Percentiles rank a stretch among this genome's conserved stretches.
These are phyloP conservation scores for Xanthoconium separans DNA, from an alignment of 1,284 basidiomycete species.

Conservation along the genomic window DNA sequence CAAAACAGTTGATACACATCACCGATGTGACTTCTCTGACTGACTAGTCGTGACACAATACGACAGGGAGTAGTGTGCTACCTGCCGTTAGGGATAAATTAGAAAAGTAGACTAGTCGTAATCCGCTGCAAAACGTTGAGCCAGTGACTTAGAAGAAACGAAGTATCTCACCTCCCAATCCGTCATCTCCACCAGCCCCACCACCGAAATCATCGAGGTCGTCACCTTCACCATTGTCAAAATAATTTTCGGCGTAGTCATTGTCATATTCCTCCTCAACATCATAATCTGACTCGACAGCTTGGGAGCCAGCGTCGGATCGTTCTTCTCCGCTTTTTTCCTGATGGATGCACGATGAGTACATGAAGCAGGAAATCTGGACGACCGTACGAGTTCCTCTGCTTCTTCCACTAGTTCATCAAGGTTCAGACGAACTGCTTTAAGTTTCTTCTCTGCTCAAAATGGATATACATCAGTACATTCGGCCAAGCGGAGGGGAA, in stretches of 20 bases:
- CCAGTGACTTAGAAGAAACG: background rate
- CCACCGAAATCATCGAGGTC: constrained; percentile 73
- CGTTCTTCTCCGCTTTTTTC: constrained; percentile 65
- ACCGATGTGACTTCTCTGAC: background rate
- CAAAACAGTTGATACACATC: background rate
- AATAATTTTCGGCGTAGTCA: constrained; percentile 83
- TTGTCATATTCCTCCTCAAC: constrained; percentile 85
- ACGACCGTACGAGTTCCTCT: constrained; percentile 53
- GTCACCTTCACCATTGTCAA: constrained; percentile 80
- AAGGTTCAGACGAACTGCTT: constrained; percentile 53
- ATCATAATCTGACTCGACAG: constrained; percentile 69
- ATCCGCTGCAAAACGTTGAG: constrained; percentile 12
- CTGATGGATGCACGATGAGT: constrained; percentile 32
- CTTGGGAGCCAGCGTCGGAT: constrained; percentile 64
- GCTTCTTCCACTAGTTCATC: constrained; percentile 65
- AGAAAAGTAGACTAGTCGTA: constrained; percentile 23
- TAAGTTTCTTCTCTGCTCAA: constrained; percentile 36
- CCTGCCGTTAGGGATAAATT: constrained; percentile 5
- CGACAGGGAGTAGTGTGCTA: background rate
- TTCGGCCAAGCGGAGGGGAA: background rate
- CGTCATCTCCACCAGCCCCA: constrained; percentile 59
- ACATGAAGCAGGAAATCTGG: background rate
- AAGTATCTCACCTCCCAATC: constrained; percentile 45
- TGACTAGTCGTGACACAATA: constrained; percentile 3
- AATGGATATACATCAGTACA: background rate